phyloP scores from a whole-genome alignment of 805 yeast genomes.

The Saccharomycopsis babjevae region DNA sequence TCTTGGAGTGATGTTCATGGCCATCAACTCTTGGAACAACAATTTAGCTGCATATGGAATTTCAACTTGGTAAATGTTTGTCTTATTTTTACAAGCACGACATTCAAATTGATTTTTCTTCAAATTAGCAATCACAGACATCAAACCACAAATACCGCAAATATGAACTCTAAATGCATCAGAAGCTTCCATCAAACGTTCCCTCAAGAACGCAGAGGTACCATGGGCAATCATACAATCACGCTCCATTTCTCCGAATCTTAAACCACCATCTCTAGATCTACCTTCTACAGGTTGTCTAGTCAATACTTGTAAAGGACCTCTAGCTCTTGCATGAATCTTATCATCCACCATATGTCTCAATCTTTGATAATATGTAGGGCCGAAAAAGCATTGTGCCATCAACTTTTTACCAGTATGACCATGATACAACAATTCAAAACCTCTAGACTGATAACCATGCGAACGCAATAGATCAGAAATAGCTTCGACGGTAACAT shows the following conservation, averaged over 20 bases:
- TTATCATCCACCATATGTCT: slow-evolving; percentile 99
- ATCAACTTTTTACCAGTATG: slow-evolving; percentile 96
- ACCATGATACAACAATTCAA: slow-evolving; percentile 97
- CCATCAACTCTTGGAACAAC: slow-evolving; percentile 97
- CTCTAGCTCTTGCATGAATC: slow-evolving; percentile 98
- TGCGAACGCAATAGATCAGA: slow-evolving; percentile 87
- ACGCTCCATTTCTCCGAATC: slow-evolving; percentile 99
- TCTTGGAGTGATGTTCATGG: slow-evolving; percentile 97
- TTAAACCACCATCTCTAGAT: slow-evolving; percentile 97
- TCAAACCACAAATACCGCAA: slow-evolving; percentile 97
- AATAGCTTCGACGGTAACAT: slow-evolving; percentile 95
- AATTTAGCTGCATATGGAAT: slow-evolving; percentile 98
- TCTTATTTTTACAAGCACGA: slow-evolving; percentile 96
- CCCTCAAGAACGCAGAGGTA: slow-evolving; percentile 96
- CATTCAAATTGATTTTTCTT: slow-evolving; percentile 98
- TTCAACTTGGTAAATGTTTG: slow-evolving; percentile 94
- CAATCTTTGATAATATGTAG: slow-evolving; percentile 96
- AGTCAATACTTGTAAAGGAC: slow-evolving; percentile 94
- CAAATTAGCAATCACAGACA: slow-evolving; percentile 95
- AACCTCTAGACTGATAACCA: slow-evolving; percentile 97
- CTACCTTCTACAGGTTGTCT: slow-evolving; percentile 99
- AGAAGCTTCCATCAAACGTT: slow-evolving; percentile 96
- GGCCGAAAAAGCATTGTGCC: slow-evolving; percentile 99
- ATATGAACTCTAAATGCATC: slow-evolving; percentile 98
- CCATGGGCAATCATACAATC: slow-evolving; percentile 99